phyloP scores from a whole-genome alignment of 75 land plant species.

The Chamaecyparis obtusa region DNA sequence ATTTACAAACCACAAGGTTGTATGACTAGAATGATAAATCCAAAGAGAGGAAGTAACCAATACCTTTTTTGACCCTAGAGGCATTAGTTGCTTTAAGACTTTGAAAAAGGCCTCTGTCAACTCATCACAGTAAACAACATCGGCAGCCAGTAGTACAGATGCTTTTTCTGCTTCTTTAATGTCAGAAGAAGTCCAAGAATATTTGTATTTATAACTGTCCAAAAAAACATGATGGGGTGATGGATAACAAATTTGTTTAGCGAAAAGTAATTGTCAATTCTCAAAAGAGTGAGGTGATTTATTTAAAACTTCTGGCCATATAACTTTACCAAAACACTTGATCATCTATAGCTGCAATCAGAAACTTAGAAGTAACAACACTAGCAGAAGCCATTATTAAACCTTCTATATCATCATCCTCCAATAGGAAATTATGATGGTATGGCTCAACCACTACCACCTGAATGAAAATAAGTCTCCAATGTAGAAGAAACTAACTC shows the following conservation, averaged over 20 bases:
- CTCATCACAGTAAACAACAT: conserved; percentile 85
- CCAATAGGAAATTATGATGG: background rate
- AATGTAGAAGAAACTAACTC: background rate
- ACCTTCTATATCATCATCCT: background rate
- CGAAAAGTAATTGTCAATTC: background rate
- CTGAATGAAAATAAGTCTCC: background rate
- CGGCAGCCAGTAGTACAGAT: conserved; percentile 79
- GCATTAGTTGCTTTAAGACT: conserved; percentile 56
- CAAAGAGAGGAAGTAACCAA: background rate
- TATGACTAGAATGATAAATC: background rate
- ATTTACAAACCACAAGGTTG: conserved; percentile 6
- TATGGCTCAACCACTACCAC: background rate
- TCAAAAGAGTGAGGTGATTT: background rate
- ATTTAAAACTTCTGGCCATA: background rate
- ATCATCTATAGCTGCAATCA: background rate
- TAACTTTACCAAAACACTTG: background rate
- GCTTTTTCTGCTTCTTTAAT: conserved; percentile 48
- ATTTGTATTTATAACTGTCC: conserved; percentile 24
- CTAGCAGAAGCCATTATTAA: background rate
- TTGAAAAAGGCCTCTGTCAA: conserved; percentile 80
- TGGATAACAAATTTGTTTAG: too few species aligned
- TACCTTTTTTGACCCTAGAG: conserved; percentile 57
- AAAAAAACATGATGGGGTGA: background rate
- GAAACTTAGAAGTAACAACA: background rate
- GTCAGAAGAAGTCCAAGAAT: conserved; percentile 64